Percentiles rank a stretch among this genome's conserved stretches.
Conservation (phyloP, 768 basidiomycete genomes). For the Pleurotus giganteus region DNA sequence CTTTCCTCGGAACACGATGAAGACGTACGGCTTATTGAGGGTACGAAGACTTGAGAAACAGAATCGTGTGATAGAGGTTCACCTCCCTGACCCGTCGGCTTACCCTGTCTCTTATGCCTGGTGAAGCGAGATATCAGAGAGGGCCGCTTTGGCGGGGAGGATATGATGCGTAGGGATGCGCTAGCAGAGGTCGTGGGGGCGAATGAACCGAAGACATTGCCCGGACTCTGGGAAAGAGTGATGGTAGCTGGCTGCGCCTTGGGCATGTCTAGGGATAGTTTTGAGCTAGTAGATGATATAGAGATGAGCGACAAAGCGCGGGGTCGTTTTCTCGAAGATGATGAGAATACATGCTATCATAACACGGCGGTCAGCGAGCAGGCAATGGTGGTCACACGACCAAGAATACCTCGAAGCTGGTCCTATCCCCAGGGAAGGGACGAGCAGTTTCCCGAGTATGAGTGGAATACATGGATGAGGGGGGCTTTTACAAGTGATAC, state of each 20-base stretch:
- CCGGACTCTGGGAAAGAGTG: constrained; percentile 22
- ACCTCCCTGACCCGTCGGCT: background rate
- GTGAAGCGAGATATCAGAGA: background rate
- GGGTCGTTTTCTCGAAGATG: constrained; percentile 56
- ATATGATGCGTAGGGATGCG: constrained; percentile 21
- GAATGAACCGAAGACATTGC: constrained; percentile 36
- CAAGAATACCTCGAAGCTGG: constrained; percentile 8
- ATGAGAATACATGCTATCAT: constrained; percentile 64
- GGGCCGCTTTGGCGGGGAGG: background rate
- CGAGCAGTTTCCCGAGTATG: background rate
- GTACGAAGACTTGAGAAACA: constrained; percentile 12
- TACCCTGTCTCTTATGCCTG: constrained; percentile 3
- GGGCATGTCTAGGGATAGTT: constrained; percentile 19
- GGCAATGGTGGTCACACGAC: constrained; percentile 2
- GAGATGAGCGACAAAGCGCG: constrained; percentile 25
- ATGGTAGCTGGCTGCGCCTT: constrained; percentile 20
- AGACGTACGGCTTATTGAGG: constrained; percentile 43
- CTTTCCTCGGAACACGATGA: constrained; percentile 21
- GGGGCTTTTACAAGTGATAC: background rate
- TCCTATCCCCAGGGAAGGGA: background rate
- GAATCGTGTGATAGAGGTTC: background rate
- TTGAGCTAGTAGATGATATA: constrained; percentile 15
- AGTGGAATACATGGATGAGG: constrained; percentile 4
- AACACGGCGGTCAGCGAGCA: constrained; percentile 20
- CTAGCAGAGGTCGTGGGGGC: constrained; percentile 34